phyloP scores from a whole-genome alignment of 2,329 filamentous ascomycete species.

The Aspergillus sp. region DNA sequence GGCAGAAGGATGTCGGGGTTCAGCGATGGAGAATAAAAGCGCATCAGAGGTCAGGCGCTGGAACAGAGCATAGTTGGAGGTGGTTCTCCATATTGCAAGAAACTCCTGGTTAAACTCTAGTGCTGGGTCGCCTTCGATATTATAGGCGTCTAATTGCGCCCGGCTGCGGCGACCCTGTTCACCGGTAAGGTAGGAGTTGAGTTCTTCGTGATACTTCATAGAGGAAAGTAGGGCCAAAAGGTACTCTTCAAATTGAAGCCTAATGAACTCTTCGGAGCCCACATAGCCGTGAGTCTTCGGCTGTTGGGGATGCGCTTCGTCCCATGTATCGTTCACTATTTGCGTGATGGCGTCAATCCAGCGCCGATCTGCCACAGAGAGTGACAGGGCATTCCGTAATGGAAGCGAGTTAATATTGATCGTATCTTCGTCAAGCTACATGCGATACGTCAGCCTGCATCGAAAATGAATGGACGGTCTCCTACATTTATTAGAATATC shows the following conservation, averaged over 20 bases:
- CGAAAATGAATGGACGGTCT: neutral
- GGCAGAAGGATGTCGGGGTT: slow-evolving; percentile 90
- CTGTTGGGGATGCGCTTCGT: slow-evolving; percentile 81
- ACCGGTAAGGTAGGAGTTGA: slow-evolving; percentile 54
- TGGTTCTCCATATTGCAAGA: slow-evolving; percentile 83
- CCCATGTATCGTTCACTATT: slow-evolving; percentile 95
- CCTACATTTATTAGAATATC: slow-evolving; percentile 86
- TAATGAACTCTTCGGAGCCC: slow-evolving; percentile 95
- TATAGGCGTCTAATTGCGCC: slow-evolving; percentile 58
- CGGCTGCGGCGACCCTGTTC: slow-evolving; percentile 46
- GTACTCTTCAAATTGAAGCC: slow-evolving; percentile 96
- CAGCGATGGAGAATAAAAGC: slow-evolving; percentile 91
- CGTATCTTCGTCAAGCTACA: slow-evolving; percentile 77
- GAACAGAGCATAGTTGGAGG: slow-evolving; percentile 92
- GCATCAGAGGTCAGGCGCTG: slow-evolving; percentile 73
- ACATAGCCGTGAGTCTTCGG: slow-evolving; percentile 96
- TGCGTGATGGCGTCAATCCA: slow-evolving; percentile 98
- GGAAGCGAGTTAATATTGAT: slow-evolving; percentile 83
- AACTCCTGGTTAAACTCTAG: slow-evolving; percentile 83
- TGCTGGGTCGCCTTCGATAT: slow-evolving; percentile 81
- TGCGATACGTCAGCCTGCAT: neutral
- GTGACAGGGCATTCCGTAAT: slow-evolving; percentile 72
- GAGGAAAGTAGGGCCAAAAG: slow-evolving; percentile 84
- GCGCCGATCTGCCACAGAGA: slow-evolving; percentile 84
- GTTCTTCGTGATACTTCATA: slow-evolving; percentile 83